phyloP scores from a whole-genome alignment of 345 rosid genomes.

The Camelina hispida region DNA sequence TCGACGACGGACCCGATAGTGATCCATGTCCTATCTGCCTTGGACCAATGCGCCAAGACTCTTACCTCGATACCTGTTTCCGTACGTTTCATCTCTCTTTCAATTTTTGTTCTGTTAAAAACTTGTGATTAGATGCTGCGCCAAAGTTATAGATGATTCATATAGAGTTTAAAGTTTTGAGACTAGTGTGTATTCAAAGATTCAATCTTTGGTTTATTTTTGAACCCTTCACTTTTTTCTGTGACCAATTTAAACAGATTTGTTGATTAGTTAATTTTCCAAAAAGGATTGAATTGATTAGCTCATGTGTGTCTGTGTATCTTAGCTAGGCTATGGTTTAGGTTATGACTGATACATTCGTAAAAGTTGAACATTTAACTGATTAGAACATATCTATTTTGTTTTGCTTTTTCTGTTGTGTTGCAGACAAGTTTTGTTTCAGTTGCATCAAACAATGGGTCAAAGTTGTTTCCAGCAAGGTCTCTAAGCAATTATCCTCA shows the following conservation, averaged over 20 bases:
- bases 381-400: not conserved
- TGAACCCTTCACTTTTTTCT: not conserved
- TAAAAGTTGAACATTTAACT: not conserved
- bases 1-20: constrained; percentile 25
- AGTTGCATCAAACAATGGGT: constrained; percentile 78
- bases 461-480: constrained; percentile 69
- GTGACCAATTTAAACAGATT: constrained; percentile 6
- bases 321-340: constrained; percentile 2
- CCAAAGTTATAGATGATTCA: not conserved
- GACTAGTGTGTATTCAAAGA: not conserved
- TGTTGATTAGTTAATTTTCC: not conserved
- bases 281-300: not conserved
- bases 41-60: constrained; percentile 54
- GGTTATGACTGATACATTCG: not conserved
- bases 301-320: not conserved
- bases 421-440: constrained; percentile 89
- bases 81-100: constrained; percentile 55
- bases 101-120: not conserved
- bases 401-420: not conserved
- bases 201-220: not conserved
- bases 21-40: constrained; percentile 90
- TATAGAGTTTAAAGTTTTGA: not conserved
- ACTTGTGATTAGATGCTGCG: not conserved
- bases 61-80: constrained; percentile 83
- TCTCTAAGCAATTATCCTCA: constrained; percentile 51